Conservation (phyloP, 768 basidiomycete genomes). For the Hydnum rufescens region DNA sequence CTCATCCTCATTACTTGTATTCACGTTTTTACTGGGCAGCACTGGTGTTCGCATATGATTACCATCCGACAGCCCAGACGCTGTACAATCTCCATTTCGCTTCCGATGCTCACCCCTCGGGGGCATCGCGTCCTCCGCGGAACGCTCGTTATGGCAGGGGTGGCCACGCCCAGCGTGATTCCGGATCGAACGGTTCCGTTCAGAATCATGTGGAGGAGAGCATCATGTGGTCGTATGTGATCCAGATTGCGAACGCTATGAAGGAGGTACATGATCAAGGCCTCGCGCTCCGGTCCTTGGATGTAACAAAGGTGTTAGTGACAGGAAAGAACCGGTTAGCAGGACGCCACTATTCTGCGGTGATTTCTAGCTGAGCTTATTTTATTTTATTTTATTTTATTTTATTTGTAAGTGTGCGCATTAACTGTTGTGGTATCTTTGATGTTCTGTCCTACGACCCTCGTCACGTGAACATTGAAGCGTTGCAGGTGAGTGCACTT, state of each 20-base stretch:
- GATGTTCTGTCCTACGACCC: conserved; percentile 70
- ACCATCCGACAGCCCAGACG: conserved; percentile 66
- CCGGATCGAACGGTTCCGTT: conserved; percentile 15
- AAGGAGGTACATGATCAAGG: conserved; percentile 69
- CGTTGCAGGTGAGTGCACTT: conserved; percentile 27
- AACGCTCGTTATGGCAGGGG: conserved; percentile 5
- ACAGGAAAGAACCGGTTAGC: conserved; percentile 72
- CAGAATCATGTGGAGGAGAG: conserved; percentile 46
- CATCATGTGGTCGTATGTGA: conserved; percentile 78
- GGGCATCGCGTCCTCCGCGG: conserved; percentile 11
- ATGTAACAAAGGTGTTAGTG: conserved; percentile 69
- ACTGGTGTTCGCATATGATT: conserved; percentile 79
- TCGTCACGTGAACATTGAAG: conserved; percentile 29
- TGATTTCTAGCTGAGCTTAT: background rate
- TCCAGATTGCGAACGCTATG: conserved; percentile 76
- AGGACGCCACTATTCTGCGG: background rate
- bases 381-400: background rate
- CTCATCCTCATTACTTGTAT: background rate
- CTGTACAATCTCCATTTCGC: conserved; percentile 20
- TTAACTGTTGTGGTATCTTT: conserved; percentile 69
- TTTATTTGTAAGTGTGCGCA: conserved; percentile 40
- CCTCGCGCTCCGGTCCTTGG: conserved; percentile 62
- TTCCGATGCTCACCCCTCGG: conserved; percentile 32
- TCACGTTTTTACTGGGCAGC: conserved; percentile 29
- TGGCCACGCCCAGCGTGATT: background rate